These are phyloP conservation scores for Kwoniella sp. DNA, from an alignment of 768 basidiomycete species.

Conservation along the genomic window DNA sequence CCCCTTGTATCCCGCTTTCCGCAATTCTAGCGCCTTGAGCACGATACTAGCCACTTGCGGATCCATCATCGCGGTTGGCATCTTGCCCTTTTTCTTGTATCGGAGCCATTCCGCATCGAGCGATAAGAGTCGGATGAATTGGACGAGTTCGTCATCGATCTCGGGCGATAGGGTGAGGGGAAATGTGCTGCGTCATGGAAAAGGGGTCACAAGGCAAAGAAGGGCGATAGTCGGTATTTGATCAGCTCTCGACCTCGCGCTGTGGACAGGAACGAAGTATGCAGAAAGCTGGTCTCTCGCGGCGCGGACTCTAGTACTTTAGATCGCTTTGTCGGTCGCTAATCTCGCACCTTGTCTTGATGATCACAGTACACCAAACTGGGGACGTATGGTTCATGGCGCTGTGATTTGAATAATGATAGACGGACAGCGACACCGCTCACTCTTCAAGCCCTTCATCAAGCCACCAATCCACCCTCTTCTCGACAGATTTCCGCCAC, in stretches of 20 bases:
- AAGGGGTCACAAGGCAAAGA: background rate
- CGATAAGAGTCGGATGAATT: constrained; percentile 38
- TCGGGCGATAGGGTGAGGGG: constrained; percentile 20
- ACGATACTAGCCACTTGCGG: constrained; percentile 7
- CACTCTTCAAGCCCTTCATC: constrained; percentile 60
- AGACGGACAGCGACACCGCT: constrained; percentile 9
- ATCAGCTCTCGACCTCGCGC: no score
- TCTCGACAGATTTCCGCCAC: constrained; percentile 54
- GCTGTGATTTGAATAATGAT: background rate
- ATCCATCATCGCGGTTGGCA: constrained; percentile 21
- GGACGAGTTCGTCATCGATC: constrained; percentile 26
- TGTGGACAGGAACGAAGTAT: no score
- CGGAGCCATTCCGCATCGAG: constrained; percentile 34
- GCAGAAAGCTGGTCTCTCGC: no score
- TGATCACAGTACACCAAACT: background rate
- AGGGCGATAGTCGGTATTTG: background rate
- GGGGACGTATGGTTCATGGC: no score
- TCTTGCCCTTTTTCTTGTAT: constrained; percentile 27
- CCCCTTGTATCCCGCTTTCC: constrained; percentile 8
- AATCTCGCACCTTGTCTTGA: background rate
- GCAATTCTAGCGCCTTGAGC: background rate
- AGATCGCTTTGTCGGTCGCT: no score
- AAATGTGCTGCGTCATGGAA: constrained; percentile 31
- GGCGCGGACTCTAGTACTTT: no score
- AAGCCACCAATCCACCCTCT: constrained; percentile 90